Evolutionary conservation across 495 filamentous ascomycete species (phyloP).

Genomic region (Penicillium coprophilum): DNA sequence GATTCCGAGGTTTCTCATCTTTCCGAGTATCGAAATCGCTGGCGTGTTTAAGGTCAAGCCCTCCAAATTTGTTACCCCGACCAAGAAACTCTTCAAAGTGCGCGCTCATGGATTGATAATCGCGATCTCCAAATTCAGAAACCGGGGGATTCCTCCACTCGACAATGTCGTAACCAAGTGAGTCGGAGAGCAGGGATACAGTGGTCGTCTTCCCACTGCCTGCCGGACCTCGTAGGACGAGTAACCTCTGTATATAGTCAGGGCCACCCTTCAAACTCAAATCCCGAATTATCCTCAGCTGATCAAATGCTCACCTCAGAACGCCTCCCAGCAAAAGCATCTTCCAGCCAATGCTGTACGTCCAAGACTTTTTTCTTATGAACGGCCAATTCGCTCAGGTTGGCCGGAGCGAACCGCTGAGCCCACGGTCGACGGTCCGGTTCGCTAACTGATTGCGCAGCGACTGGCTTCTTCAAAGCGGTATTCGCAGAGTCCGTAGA

Average conservation of each 20-base stretch:
- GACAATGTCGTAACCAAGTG: conserved; percentile 67
- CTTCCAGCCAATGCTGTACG: conserved; percentile 76
- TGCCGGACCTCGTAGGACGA: conserved; percentile 87
- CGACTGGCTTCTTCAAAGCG: not conserved
- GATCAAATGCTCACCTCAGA: conserved; percentile 19
- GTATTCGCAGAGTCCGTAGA: conserved; percentile 7
- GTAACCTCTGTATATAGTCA: conserved; percentile 54
- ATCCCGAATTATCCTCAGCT: not conserved
- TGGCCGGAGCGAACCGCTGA: conserved; percentile 72
- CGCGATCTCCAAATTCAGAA: conserved; percentile 55
- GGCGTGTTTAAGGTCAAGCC: conserved; percentile 57
- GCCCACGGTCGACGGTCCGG: conserved; percentile 67
- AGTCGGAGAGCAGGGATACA: conserved; percentile 68
- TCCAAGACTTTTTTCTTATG: conserved; percentile 92
- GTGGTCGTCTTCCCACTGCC: conserved; percentile 93
- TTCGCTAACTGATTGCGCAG: conserved; percentile 4
- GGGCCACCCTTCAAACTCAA: not conserved
- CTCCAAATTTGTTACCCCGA: conserved; percentile 72
- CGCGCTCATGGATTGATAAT: conserved; percentile 61
- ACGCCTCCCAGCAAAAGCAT: conserved; percentile 61
- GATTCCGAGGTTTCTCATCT: conserved; percentile 20
- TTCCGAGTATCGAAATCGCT: not conserved
- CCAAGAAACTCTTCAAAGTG: conserved; percentile 91
- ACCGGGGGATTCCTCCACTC: conserved; percentile 88
- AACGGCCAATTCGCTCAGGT: conserved; percentile 81